phyloP scores from a whole-genome alignment of 306 rosid genomes.

The Cucumis sativus region Cucumber_9930_V3 NC_026660.2:28690501-28691000 shows the following conservation, averaged over 20 bases:
- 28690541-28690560: neutral
- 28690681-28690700: neutral
- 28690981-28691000: neutral
- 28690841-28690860: conserved; percentile 24
- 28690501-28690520: conserved; percentile 15
- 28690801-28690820: conserved; percentile 19
- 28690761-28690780: neutral
- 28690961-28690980: neutral
- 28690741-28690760: neutral
- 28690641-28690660: conserved; percentile 1
- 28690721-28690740: neutral
- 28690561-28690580: conserved; percentile 1
- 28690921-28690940: neutral
- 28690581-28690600: conserved; percentile 6
- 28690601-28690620: conserved; percentile 3
- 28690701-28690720: neutral
- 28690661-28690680: neutral
- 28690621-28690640: neutral
- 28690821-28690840: conserved; percentile 12
- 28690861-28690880: conserved; percentile 7
- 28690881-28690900: neutral
- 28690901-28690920: neutral
- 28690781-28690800: conserved; percentile 26
- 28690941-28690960: neutral
- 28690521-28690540: neutral